Conservation (phyloP, 2,329 filamentous ascomycete genomes). For the Fusarium burgessii region DNA sequence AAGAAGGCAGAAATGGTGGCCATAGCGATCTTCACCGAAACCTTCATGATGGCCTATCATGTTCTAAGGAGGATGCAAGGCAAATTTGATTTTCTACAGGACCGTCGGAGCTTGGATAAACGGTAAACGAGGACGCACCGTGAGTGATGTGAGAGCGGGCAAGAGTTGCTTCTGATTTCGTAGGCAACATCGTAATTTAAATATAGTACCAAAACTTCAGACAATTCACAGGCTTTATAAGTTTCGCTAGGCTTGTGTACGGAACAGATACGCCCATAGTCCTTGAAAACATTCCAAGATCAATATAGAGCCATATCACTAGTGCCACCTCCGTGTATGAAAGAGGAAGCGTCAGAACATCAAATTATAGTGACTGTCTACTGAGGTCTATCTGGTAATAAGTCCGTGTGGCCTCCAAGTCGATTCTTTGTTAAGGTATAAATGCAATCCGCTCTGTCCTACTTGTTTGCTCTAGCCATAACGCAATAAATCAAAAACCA, state of each 20-base stretch:
- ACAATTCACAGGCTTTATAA: background rate
- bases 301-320: background rate
- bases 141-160: background rate
- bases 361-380: background rate
- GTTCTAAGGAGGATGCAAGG: constrained; percentile 44
- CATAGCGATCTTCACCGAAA: constrained; percentile 34
- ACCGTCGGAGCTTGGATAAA: constrained; percentile 34
- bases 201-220: background rate
- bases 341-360: background rate
- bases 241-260: background rate
- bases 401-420: background rate
- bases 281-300: no score
- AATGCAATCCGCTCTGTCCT: constrained; percentile 17
- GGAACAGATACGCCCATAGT: background rate
- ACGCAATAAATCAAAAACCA: background rate
- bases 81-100: constrained; percentile 47
- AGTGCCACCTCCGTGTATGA: background rate
- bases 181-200: background rate
- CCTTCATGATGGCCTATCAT: constrained; percentile 42
- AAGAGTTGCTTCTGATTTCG: background rate
- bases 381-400: constrained; percentile 22
- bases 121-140: constrained; percentile 6
- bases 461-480: constrained; percentile 23
- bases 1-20: constrained; percentile 33
- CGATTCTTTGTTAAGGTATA: background rate